A percentile compares a stretch with the other conserved stretches of the same genome.
Conservation (phyloP, 257 asterid genomes). For the Solanum etuberosum region DNA sequence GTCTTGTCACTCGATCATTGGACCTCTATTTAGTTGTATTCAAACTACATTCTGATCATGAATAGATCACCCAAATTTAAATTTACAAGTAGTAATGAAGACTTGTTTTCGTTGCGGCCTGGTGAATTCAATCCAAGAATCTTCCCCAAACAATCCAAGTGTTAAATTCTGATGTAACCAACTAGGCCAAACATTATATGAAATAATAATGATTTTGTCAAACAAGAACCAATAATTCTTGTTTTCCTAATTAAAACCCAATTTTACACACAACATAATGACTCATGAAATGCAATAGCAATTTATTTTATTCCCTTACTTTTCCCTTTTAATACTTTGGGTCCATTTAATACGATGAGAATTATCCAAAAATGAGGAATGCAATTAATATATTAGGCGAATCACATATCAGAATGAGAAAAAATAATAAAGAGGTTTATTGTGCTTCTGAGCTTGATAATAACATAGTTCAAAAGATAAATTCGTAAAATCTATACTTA, state of each 20-base stretch:
- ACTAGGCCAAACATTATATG: neutral
- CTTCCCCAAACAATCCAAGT: neutral
- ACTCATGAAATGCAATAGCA: neutral
- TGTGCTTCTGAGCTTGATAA: neutral
- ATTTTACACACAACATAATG: neutral
- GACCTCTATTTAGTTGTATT: neutral
- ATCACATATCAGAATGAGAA: neutral
- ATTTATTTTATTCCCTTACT: neutral
- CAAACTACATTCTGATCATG: neutral
- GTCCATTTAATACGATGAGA: neutral
- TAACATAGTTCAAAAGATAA: neutral
- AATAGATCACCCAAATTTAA: no score
- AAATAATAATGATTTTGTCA: neutral
- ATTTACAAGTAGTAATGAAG: no score
- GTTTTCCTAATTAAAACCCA: neutral
- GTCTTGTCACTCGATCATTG: neutral
- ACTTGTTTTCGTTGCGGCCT: no score
- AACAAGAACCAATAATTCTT: neutral
- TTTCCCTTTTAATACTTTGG: neutral
- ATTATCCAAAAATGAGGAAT: neutral
- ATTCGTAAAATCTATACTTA: accelerated
- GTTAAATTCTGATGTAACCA: neutral
- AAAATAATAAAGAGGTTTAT: neutral
- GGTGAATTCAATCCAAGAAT: neutral
- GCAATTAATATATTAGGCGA: neutral